Base-by-base conservation (phyloP, 1,284 basidiomycete species). In the Meira miltonrushii region DNA sequence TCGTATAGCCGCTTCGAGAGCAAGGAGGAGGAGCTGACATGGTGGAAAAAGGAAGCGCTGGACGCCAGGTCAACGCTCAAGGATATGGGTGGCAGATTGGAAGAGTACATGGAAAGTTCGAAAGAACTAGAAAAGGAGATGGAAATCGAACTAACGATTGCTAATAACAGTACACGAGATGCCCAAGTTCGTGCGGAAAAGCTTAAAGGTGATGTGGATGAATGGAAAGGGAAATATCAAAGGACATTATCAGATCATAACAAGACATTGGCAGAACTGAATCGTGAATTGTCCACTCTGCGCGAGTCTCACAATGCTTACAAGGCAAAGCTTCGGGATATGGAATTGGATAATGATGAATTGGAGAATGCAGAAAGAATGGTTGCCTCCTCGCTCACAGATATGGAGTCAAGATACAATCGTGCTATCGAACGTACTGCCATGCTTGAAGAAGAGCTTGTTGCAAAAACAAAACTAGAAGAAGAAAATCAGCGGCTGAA, bases 361-460 rank as follows among this genome's bases (percentile, higher is more conserved):
- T 65, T 77, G 1, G 75, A 77, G 55, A 77, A 75, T 64, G 74
- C 75, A 1, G 75, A 77, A 55, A 82, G 82, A 21, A 92, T 92
- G 55, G 90, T 94, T 33, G 86, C 88, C 1, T 93, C 91, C 38
- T 93, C 90, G 67, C 81, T 97, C 59, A 87, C 88, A 1, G 95
- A 98, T 79, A 83, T 92, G 74, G 94, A 98, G 81, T 83, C 84
- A 64, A 91, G 88, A 77, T 96, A 97, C 81, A 87, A 92, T 66
- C 85, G 87, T 61, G 88, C 89, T 1, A 83, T 98, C 53, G 95
- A 99, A 79, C 90, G 96, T 81, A 97, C 96, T 80, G 96, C 95
- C 51, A 80, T 98, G 47, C 83, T 98, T 38, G 95, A 99, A 79
- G 91, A 97, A 69, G 95, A 99, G 77, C 82, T 98, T n/a, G 81